Base-by-base conservation (phyloP, 148 eudicot genomes). In the Arctostaphylos glauca region DNA sequence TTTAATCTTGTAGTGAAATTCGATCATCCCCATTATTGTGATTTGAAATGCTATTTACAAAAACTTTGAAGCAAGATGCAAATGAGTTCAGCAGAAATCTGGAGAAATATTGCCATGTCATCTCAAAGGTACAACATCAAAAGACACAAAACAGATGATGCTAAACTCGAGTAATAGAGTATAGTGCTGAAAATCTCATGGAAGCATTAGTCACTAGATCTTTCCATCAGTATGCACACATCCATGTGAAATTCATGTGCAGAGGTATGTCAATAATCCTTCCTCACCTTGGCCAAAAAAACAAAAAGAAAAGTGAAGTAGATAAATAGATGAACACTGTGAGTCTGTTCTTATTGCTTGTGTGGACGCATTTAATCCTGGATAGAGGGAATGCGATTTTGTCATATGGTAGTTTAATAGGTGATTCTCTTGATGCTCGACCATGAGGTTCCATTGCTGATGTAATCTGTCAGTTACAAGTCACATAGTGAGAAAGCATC, bases 161-260 rank as follows among this genome's bases (percentile, higher is more conserved):
- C 21, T 72, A 46, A 71, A 72, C 48, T 44, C 12, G 18, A 8
- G 2, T 2, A 2, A 47, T 46, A 16, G 9, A 16, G 74, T 43
- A 70, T 18, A 18, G 21, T 72, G 13, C 48, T 15, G 12, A 72
- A n/a, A 46, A 43, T 52, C n/a, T 8, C 8, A 23, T 44, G 18
- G 52, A 46, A 18, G 76, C 77, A 19, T 48, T 49, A 50, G n/a
- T 18, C 21, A 58, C 64, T 58, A 48, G 54, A 47, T n/a, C 25
- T 48, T 18, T 48, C 55, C 77, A 19, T 48, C 38, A 0, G 6
- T 49, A 9, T 74, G 25, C 21, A 74, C 49, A 9, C 38, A 4
- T 49, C 77, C 55, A 48, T 48, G 15, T 74, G 55, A 74, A 74
- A 10, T 74, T 74, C 77, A n/a, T 74, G 77, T 74, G 76, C 54